Percentiles rank a stretch among this genome's conserved stretches.
phyloP scores from a whole-genome alignment of 441 rosid species.

The Eruca vesicaria region DNA sequence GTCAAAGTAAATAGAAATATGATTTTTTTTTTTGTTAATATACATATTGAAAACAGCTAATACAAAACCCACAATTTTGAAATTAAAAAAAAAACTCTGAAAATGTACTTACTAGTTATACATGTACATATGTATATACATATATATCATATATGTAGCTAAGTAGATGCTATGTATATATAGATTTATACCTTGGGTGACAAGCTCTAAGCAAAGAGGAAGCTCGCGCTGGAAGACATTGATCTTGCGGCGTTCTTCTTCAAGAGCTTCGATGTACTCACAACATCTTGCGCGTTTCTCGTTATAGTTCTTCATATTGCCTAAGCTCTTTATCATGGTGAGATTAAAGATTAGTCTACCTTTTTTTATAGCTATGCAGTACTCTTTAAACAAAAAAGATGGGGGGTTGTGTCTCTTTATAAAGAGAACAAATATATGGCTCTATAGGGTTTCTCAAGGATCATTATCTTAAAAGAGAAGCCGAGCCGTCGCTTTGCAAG shows the following conservation, averaged over 20 bases:
- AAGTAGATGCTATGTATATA: no score
- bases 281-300: conserved; percentile 50
- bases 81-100: background rate
- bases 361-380: background rate
- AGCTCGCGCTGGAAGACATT: conserved; percentile 83
- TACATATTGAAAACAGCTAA: background rate
- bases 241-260: conserved; percentile 74
- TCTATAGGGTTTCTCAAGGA: conserved; percentile 33
- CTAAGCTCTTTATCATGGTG: conserved; percentile 20
- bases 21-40: background rate
- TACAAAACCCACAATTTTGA: background rate
- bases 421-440: conserved; percentile 27
- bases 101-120: background rate
- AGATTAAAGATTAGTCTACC: background rate
- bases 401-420: conserved; percentile 27
- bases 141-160: no score
- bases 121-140: background rate
- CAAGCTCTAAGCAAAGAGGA: conserved; percentile 87
- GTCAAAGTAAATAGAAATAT: background rate
- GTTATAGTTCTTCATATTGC: conserved; percentile 48
- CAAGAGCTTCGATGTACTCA: conserved; percentile 65
- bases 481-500: conserved; percentile 88
- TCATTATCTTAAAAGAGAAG: conserved; percentile 39
- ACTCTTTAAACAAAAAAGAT: background rate
- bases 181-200: conserved; percentile 52